phyloP scores from a whole-genome alignment of 257 asterid species.

The Solanum okadae region DNA sequence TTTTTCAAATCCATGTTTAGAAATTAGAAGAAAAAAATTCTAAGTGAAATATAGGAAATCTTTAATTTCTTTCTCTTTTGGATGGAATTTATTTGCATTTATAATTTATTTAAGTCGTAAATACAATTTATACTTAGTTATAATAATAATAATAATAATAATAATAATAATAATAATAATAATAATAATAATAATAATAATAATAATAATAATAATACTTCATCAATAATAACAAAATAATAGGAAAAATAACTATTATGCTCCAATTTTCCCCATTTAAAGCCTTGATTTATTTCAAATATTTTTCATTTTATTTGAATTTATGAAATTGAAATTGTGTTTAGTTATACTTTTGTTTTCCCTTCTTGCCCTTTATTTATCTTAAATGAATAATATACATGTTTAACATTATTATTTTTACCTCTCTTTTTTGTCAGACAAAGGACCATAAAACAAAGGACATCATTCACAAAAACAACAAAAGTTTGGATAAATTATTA shows the following conservation, averaged over 20 bases:
- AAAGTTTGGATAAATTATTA: neutral
- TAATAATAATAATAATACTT: too few species aligned
- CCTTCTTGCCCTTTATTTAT: neutral
- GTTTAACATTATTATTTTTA: neutral
- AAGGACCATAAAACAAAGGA: neutral
- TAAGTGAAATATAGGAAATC: neutral
- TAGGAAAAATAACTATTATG: too few species aligned
- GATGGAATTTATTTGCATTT: neutral
- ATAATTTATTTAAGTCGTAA: too few species aligned
- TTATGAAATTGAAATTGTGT: neutral
- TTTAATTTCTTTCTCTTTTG: neutral
- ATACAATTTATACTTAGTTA: neutral
- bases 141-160: too few species aligned
- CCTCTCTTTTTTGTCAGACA: neutral
- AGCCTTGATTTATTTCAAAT: too few species aligned
- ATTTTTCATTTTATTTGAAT: too few species aligned
- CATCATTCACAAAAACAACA: slow-evolving; percentile 6
- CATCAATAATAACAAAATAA: too few species aligned
- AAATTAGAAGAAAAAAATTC: neutral
- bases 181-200: too few species aligned
- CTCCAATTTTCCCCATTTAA: neutral
- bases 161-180: too few species aligned
- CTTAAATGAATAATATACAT: neutral
- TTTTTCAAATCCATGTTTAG: neutral
- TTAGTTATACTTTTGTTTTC: too few species aligned